phyloP scores from a whole-genome alignment of 176 grass and related monocot genomes.

The Triticum urartu region DNA sequence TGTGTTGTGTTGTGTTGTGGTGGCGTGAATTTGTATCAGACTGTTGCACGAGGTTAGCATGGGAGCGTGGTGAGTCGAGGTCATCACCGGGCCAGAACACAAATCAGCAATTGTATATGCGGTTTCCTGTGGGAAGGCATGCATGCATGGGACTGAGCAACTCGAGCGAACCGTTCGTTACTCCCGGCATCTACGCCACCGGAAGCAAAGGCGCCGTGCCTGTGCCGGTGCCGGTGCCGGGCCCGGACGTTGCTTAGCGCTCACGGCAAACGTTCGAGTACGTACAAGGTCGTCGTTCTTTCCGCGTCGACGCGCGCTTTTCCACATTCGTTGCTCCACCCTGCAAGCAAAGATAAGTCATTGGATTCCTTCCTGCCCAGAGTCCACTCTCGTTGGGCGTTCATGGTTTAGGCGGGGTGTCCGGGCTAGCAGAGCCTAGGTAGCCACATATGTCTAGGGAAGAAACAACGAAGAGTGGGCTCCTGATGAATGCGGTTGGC shows the following conservation, averaged over 20 bases:
- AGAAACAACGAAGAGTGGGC: background rate
- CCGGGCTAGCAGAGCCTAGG: background rate
- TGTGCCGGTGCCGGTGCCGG: background rate
- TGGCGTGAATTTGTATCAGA: no score
- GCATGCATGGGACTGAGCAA: no score
- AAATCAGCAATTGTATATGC: no score
- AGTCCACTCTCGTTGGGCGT: background rate
- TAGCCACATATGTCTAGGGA: background rate
- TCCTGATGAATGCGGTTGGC: background rate
- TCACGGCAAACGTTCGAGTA: conserved; percentile 9
- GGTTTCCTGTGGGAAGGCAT: no score
- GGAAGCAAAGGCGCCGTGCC: background rate
- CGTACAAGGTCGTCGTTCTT: background rate
- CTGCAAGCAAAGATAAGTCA: conserved; percentile 26
- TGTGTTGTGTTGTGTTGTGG: no score
- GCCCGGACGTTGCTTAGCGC: background rate
- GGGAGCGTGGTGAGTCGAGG: no score
- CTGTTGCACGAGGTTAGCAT: no score
- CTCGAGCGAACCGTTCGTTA: no score
- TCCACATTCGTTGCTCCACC: conserved; percentile 17
- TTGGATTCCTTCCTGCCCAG: background rate
- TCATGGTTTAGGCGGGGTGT: background rate
- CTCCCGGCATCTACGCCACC: no score
- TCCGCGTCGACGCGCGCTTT: background rate
- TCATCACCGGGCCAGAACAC: no score